A percentile compares a stretch with the other conserved stretches of the same genome.
Conservation (phyloP, 1,284 basidiomycete species). For the Boletellus sp. region DNA sequence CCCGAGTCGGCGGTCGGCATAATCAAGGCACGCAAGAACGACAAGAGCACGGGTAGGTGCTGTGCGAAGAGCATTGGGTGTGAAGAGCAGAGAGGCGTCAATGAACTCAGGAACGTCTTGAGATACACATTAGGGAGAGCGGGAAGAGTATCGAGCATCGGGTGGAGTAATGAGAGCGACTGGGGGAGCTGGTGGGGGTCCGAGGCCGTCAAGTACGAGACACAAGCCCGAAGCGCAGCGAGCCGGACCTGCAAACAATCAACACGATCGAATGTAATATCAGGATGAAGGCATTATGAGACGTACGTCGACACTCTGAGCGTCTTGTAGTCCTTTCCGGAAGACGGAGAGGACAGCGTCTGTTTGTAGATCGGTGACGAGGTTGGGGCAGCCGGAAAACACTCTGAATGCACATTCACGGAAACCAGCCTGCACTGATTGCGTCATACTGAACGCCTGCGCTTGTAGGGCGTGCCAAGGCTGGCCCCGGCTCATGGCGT, state of each 20-base stretch:
- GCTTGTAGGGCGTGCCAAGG: conserved; percentile 77
- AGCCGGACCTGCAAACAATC: conserved; percentile 42
- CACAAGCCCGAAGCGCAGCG: conserved; percentile 55
- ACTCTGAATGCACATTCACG: conserved; percentile 53
- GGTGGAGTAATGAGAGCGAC: conserved; percentile 53
- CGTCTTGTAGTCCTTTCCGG: conserved; percentile 61
- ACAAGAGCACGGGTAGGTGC: conserved; percentile 58
- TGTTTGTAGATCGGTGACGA: conserved; percentile 68
- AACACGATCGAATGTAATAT: background rate
- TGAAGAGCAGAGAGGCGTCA: conserved; percentile 68
- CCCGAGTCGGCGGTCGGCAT: conserved; percentile 63
- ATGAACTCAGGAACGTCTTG: conserved; percentile 60
- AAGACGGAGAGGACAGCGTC: conserved; percentile 62
- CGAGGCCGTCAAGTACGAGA: conserved; percentile 57
- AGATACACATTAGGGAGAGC: conserved; percentile 50
- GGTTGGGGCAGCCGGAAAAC: conserved; percentile 65
- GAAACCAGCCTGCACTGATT: conserved; percentile 38
- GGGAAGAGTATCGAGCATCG: conserved; percentile 65
- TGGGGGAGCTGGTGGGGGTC: conserved; percentile 56
- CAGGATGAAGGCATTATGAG: background rate
- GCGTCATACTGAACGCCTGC: conserved; percentile 63
- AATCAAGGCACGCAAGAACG: conserved; percentile 63
- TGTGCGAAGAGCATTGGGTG: conserved; percentile 66
- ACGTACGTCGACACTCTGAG: conserved; percentile 57
- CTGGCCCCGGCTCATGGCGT: conserved; percentile 65